phyloP scores from a whole-genome alignment of 352 stramenopile genomes.

The Aphanomyces invadans region DNA sequence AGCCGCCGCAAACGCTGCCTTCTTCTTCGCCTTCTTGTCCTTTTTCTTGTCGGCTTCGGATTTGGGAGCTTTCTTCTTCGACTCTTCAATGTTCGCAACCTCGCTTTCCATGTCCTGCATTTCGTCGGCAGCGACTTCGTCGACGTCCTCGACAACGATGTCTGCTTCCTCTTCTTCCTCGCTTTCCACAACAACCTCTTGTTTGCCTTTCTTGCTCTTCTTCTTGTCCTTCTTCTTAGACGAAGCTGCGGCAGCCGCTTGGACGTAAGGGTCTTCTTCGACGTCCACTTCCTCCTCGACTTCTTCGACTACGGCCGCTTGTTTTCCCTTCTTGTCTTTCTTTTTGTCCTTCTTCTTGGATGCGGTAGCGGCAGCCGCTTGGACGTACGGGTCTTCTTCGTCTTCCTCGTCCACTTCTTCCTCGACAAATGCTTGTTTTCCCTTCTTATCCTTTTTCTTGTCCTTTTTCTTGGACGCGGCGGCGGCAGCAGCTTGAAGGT shows the following conservation, averaged over 20 bases:
- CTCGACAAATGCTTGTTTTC: constrained; percentile 12
- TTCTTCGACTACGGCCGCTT: constrained; percentile 21
- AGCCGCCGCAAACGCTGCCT: constrained; percentile 10
- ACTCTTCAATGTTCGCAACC: constrained; percentile 46
- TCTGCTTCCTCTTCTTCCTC: constrained; percentile 29
- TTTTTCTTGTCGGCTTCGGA: constrained; percentile 44
- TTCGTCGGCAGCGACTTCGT: constrained; percentile 31
- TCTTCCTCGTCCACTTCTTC: constrained; percentile 29
- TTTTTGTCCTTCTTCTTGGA: constrained; percentile 77
- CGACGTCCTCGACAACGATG: constrained; percentile 31
- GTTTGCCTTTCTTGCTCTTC: constrained; percentile 48
- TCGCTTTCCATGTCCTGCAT: constrained; percentile 36
- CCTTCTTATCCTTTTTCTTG: constrained; percentile 27
- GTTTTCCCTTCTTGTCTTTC: constrained; percentile 49
- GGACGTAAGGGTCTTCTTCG: constrained; percentile 28
- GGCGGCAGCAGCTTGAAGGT: background rate
- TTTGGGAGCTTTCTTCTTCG: constrained; percentile 46
- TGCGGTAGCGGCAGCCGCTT: constrained; percentile 1
- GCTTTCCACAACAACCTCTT: constrained; percentile 21
- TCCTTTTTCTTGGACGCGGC: constrained; percentile 20
- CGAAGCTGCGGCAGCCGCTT: constrained; percentile 2
- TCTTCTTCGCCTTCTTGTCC: constrained; percentile 29
- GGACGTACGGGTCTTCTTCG: constrained; percentile 28
- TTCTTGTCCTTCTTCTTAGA: constrained; percentile 77
- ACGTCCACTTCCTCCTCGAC: constrained; percentile 26